Evolutionary conservation across 148 eudicot species (phyloP).

Genomic region (Rhododendron mucronatum): DNA sequence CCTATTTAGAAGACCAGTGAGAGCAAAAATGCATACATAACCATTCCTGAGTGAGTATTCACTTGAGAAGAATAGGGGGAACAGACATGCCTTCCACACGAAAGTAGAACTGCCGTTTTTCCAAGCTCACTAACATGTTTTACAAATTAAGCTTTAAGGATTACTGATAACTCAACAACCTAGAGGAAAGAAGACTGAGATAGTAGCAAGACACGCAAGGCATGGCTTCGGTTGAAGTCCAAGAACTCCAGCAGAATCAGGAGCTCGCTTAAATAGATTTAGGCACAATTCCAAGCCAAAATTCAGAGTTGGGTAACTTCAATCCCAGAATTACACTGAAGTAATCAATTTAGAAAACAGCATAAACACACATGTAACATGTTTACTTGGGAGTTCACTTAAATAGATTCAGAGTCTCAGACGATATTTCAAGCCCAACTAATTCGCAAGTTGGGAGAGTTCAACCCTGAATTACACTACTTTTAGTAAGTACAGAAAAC

Average conservation of each 20-base stretch:
- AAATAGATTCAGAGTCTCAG: neutral
- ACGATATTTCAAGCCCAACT: neutral
- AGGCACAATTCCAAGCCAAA: neutral
- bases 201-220: neutral
- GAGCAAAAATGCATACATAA: constrained; percentile 3
- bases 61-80: neutral
- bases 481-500: neutral
- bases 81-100: no score
- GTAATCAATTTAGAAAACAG: neutral
- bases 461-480: neutral
- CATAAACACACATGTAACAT: neutral
- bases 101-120: neutral
- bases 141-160: neutral
- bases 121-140: neutral
- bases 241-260: neutral
- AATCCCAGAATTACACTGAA: neutral
- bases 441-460: neutral
- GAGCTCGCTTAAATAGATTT: neutral
- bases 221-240: neutral
- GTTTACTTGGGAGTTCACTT: constrained; percentile 12
- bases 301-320: neutral
- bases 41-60: neutral
- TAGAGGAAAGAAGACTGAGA: neutral
- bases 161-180: neutral
- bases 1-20: neutral